A percentile compares a stretch with the other conserved stretches of the same genome.
Evolutionary conservation across 2,329 filamentous ascomycete genomes (phyloP).

Genomic region (Colletotrichum tropicale): DNA sequence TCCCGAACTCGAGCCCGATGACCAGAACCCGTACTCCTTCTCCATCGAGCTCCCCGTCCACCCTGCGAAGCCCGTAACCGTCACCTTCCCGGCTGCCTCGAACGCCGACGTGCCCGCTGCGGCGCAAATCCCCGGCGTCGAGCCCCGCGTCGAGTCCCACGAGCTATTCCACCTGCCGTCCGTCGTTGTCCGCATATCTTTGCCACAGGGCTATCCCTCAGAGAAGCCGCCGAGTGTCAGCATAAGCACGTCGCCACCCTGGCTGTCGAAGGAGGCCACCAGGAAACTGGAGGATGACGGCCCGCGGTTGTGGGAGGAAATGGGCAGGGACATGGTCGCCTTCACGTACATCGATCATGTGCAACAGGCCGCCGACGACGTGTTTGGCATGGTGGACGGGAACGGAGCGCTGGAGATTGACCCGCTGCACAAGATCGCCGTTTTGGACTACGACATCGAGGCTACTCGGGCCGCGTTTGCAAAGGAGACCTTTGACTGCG

Average conservation of each 20-base stretch:
- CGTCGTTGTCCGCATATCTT: conserved; percentile 54
- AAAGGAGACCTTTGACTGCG: conserved; percentile 84
- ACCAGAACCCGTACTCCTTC: conserved; percentile 51
- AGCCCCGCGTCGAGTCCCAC: conserved; percentile 45
- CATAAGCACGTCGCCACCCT: conserved; percentile 60
- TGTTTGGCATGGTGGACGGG: conserved; percentile 61
- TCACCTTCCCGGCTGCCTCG: conserved; percentile 58
- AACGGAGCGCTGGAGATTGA: conserved; percentile 56
- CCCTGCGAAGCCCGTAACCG: conserved; percentile 57
- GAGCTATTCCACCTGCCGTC: conserved; percentile 63
- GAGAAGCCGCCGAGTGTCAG: conserved; percentile 52
- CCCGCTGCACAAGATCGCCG: conserved; percentile 66
- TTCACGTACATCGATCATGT: conserved; percentile 70
- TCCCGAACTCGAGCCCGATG: conserved; percentile 61
- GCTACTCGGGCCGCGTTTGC: conserved; percentile 79
- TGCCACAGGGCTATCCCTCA: conserved; percentile 65
- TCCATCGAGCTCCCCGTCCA: conserved; percentile 63
- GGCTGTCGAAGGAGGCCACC: conserved; percentile 58
- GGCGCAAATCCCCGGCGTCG: conserved; percentile 8
- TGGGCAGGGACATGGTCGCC: conserved; percentile 62
- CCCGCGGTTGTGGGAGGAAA: conserved; percentile 64
- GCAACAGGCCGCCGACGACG: conserved; percentile 61
- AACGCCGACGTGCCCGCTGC: conserved; percentile 14
- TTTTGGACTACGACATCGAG: conserved; percentile 80
- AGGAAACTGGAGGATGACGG: conserved; percentile 55